A percentile compares a stretch with the other conserved stretches of the same genome.
phyloP scores from a whole-genome alignment of 345 rosid species.

The Brassica rapa region DNA sequence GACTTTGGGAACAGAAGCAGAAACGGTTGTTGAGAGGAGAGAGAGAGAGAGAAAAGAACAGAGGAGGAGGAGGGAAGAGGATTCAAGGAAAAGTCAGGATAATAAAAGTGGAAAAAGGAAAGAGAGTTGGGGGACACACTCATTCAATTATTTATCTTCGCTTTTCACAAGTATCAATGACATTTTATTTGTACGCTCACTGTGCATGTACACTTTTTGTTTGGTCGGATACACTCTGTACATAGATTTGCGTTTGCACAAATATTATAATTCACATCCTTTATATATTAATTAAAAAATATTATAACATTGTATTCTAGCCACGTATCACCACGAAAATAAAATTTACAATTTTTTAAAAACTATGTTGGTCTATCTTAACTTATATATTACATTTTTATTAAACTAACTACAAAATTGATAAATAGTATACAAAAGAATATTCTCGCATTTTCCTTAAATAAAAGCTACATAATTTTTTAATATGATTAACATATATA shows the following conservation, averaged over 20 bases:
- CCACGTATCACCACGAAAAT: too few relatives aligned
- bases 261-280: background rate
- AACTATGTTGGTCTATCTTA: too few relatives aligned
- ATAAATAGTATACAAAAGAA: too few relatives aligned
- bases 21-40: conserved; percentile 44
- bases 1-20: conserved; percentile 36
- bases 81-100: conserved; percentile 51
- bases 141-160: conserved; percentile 37
- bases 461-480: too few relatives aligned
- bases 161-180: conserved; percentile 31
- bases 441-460: too few relatives aligned
- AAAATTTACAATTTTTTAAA: too few relatives aligned
- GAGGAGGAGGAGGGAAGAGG: conserved; percentile 44
- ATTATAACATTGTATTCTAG: too few relatives aligned
- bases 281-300: too few relatives aligned
- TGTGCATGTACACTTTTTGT: conserved; percentile 28
- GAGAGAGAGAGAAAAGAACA: conserved; percentile 13
- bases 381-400: too few relatives aligned
- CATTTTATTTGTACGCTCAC: conserved; percentile 38
- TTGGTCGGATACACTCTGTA: conserved; percentile 32
- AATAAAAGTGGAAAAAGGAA: background rate
- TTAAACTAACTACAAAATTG: too few relatives aligned
- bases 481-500: too few relatives aligned
- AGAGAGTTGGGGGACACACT: conserved; percentile 31
- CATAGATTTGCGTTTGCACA: conserved; percentile 12